A percentile compares a stretch with the other conserved stretches of the same genome.
Conservation (phyloP, 805 yeast genomes). For the Hanseniaspora vineae region DNA sequence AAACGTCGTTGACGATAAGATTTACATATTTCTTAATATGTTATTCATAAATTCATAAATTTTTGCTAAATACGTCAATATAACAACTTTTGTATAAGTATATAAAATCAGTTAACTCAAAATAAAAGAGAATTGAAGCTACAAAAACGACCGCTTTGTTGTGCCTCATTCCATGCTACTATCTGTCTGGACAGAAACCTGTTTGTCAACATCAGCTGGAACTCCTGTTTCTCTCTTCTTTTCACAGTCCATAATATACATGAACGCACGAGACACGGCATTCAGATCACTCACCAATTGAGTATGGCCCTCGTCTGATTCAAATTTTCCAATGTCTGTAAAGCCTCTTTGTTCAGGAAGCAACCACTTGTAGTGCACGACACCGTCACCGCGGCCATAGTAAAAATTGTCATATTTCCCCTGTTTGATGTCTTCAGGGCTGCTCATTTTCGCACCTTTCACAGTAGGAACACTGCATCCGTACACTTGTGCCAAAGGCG, state of each 20-base stretch:
- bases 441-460: conserved; percentile 58
- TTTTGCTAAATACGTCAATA: no score
- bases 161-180: no score
- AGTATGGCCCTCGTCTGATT: conserved; percentile 64
- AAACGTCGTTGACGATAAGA: no score
- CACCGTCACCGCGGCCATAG: conserved; percentile 92
- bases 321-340: conserved; percentile 54
- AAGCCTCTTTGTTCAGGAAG: conserved; percentile 71
- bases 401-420: conserved; percentile 68
- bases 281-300: conserved; percentile 62
- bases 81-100: no score
- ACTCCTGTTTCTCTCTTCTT: conserved; percentile 8
- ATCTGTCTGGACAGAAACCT: no score
- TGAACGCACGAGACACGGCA: conserved; percentile 59
- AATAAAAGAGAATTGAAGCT: no score
- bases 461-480: conserved; percentile 79
- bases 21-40: no score
- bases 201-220: no score
- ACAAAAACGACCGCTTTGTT: no score
- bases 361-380: conserved; percentile 68
- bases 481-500: conserved; percentile 74
- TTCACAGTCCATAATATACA: conserved; percentile 51
- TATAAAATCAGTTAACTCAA: no score
- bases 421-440: conserved; percentile 45
- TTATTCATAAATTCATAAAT: no score